Base-by-base conservation (phyloP, 164 flowering plant species). In the Vitis labrusca region DNA sequence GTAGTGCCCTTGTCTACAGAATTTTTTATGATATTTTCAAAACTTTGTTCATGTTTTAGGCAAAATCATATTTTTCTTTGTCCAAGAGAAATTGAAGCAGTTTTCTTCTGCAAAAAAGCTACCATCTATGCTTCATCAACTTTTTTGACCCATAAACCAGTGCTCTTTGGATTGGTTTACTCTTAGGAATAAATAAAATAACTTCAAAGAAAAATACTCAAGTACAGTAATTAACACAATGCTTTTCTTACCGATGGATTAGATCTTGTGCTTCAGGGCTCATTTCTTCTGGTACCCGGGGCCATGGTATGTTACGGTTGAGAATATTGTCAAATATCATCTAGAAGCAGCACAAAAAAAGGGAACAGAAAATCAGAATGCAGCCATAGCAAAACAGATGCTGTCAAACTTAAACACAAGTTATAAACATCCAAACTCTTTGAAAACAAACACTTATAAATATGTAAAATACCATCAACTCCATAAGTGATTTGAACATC, bases 271-370 rank as follows among this genome's bases (percentile, higher is more conserved):
- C 92, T 85, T 96, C 98, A 65, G 19, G 70, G 76, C 95, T 93
- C 97, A 96, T 88, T 74, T 96, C 99, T 53, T 89, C 97, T 44
- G 98, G 99, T 58, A 85, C 91, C 29, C 72, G 76, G 4, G 98
- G 99, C 99, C 99, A 96, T 67, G 97, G 98, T 67, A 96, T 96
- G 29, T 93, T 91, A 19, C 94, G 94, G 74, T 96, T 96, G 77
- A 96, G 98, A 73, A 96, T 96, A 78, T 96, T 96, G 77, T 93
- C 97, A 77, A 96, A 96, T 78, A 96, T 93, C 70, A 67, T 85
- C 99, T 96, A 76, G 48, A 85, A 77, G 32, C 53, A 66, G 47
- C n/a, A 62, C 53, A 37, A 37, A 6, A 37, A 37, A 37, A 37
- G 44, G 44, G 44, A 37, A 37, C 44, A 68, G 17, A 56, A 8